These are phyloP conservation scores for Mycotypha africana DNA, from an alignment of 371 early-diverging fungal species.

Conservation along the genomic window DNA sequence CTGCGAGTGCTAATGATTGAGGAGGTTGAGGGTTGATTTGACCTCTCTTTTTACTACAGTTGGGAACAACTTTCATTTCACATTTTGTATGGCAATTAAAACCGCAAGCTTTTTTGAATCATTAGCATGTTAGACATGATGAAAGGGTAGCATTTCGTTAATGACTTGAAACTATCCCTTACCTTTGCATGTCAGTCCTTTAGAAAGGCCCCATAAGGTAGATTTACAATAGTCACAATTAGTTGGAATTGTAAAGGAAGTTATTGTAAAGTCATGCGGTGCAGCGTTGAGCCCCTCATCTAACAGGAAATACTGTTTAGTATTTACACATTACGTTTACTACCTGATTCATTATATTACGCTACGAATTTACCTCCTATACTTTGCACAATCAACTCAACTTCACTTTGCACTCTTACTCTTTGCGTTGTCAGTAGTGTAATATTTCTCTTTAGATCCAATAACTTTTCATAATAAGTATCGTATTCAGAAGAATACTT, in stretches of 20 bases:
- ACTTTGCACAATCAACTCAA: conserved; percentile 48
- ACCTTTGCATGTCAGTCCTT: conserved; percentile 72
- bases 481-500: conserved; percentile 32
- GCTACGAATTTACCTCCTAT: conserved; percentile 60
- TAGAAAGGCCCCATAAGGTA: conserved; percentile 74
- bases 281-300: conserved; percentile 45
- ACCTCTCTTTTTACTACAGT: conserved; percentile 62
- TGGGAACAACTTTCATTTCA: conserved; percentile 80
- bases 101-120: conserved; percentile 70
- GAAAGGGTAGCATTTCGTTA: too few relatives aligned
- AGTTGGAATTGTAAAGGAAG: conserved; percentile 76
- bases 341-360: too few relatives aligned
- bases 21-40: conserved; percentile 48
- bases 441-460: conserved; percentile 45
- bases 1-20: too few relatives aligned
- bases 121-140: background rate
- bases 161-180: background rate
- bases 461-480: conserved; percentile 24
- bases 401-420: conserved; percentile 47
- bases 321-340: background rate
- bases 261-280: conserved; percentile 67
- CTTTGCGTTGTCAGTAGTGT: conserved; percentile 48
- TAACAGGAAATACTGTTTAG: conserved; percentile 1
- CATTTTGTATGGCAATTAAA: conserved; percentile 83
- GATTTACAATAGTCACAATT: conserved; percentile 74